Base-by-base conservation (phyloP, 2,329 filamentous ascomycete species). In the Pseudocercospora musae region DNA sequence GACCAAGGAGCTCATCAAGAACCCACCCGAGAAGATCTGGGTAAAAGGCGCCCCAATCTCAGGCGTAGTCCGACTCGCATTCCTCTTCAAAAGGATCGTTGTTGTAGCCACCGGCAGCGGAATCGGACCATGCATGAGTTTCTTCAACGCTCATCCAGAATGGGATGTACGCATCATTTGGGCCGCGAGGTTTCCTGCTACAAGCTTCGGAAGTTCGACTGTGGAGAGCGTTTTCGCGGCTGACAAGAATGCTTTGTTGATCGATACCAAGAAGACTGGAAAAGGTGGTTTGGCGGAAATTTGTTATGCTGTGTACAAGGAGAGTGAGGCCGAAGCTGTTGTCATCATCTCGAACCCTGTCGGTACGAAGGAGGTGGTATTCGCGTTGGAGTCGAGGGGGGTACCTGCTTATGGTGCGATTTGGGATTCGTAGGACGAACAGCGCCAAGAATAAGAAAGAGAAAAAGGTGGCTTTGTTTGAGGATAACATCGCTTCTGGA, bases 31-130 rank as follows among this genome's bases (percentile, higher is more conserved):
- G 0, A 76, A 83, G 56, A 76, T 92, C 50, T 92, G 87, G 86
- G 85, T 88, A 4, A 85, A 88, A 49, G 89, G 89, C 9, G 80
- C 87, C 0, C 87, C 89, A 0, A 82, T 86, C 2, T 86, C 83
- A 63, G 89, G 89, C 44, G 87, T 91, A 33, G 83, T 89, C 70
- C 85, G 87, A 68, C 82, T 89, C 60, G 85, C 88, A 37, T 82
- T 84, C 0, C 80, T 91, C 27, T 91, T 91, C 78, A 80, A 81
- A 62, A 83, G 82, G 21, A 77, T 90, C 62, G 81, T 92, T 29
- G 76, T 92, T 62, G 84, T 91, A 7, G 87, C 85, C 4, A 92
- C 89, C 0, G 89, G 89, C 1, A 90, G 88, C 0, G 89, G 89
- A 2, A 90, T 92, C 62, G 89, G 88, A 0, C 89, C 89, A 0